Conservation (phyloP, 2,329 filamentous ascomycete species). For the Stenocarpella maydis region DNA sequence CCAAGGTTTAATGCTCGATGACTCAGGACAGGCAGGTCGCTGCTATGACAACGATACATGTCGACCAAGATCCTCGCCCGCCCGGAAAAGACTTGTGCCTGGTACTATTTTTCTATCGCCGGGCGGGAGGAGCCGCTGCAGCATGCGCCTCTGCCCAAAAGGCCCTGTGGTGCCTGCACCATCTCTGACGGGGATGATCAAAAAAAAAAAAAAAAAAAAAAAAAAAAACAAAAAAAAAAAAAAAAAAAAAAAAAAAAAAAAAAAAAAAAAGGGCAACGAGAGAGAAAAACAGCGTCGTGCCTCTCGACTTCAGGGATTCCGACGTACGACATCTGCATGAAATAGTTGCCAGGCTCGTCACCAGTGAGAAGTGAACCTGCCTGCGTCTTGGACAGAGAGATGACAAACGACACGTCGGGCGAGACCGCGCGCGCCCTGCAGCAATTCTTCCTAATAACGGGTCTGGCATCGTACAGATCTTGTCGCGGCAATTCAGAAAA, state of each 20-base stretch:
- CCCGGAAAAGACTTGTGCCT: conserved; percentile 23
- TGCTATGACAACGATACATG: conserved; percentile 3
- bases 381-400: background rate
- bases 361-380: conserved; percentile 34
- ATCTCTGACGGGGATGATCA: conserved; percentile 24
- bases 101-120: background rate
- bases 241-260: too few relatives aligned
- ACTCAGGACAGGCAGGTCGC: conserved; percentile 3
- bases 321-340: conserved; percentile 32
- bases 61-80: conserved; percentile 3
- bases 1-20: background rate
- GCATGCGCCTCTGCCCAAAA: conserved; percentile 20
- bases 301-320: conserved; percentile 25
- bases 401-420: conserved; percentile 33
- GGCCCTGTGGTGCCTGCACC: conserved; percentile 13
- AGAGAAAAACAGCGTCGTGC: conserved; percentile 28
- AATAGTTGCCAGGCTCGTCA: conserved; percentile 25
- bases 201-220: too few relatives aligned
- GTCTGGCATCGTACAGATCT: conserved; percentile 33
- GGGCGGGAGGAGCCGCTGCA: conserved; percentile 35
- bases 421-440: conserved; percentile 22
- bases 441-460: conserved; percentile 14
- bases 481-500: conserved; percentile 31
- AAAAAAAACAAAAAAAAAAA: too few relatives aligned
- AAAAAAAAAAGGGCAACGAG: too few relatives aligned